Percentiles rank a stretch among this genome's conserved stretches.
phyloP scores from a whole-genome alignment of 306 rosid species.

The Adenanthera pavonina region DNA sequence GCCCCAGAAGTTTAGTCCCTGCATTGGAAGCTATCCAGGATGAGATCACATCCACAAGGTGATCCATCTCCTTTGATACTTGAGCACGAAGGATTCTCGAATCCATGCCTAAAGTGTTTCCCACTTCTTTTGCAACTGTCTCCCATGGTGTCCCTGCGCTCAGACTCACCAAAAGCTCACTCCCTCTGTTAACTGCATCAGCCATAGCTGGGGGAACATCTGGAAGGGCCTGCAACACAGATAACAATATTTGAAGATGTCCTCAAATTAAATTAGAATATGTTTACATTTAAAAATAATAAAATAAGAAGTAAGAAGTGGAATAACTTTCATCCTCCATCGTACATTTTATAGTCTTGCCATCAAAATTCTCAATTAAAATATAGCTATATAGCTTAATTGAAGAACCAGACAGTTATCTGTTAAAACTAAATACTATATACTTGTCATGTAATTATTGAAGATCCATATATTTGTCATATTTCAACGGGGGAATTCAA shows the following conservation, averaged over 20 bases:
- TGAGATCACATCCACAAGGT: constrained; percentile 76
- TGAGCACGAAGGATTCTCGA: constrained; percentile 69
- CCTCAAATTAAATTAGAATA: background rate
- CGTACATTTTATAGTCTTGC: background rate
- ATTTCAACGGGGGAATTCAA: background rate
- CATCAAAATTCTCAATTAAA: background rate
- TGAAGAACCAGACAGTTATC: too few relatives aligned
- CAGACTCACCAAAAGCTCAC: constrained; percentile 81
- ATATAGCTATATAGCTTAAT: too few relatives aligned
- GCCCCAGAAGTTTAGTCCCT: constrained; percentile 70
- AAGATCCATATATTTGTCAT: background rate
- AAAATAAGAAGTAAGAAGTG: background rate
- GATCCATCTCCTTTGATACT: constrained; percentile 73
- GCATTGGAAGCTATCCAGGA: constrained; percentile 84
- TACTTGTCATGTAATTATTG: background rate
- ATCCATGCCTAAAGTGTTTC: constrained; percentile 78
- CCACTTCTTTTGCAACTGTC: constrained; percentile 88
- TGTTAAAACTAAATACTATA: background rate
- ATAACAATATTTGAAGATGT: constrained; percentile 14
- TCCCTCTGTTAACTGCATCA: constrained; percentile 91
- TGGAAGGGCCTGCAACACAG: constrained; percentile 73
- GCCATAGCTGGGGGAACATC: constrained; percentile 98
- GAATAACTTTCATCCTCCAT: background rate
- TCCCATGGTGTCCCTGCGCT: constrained; percentile 91
- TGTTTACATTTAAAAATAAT: background rate